Evolutionary conservation across 176 grass and related monocot genomes (phyloP).

Genomic region (Phyllostachys edulis): DNA sequence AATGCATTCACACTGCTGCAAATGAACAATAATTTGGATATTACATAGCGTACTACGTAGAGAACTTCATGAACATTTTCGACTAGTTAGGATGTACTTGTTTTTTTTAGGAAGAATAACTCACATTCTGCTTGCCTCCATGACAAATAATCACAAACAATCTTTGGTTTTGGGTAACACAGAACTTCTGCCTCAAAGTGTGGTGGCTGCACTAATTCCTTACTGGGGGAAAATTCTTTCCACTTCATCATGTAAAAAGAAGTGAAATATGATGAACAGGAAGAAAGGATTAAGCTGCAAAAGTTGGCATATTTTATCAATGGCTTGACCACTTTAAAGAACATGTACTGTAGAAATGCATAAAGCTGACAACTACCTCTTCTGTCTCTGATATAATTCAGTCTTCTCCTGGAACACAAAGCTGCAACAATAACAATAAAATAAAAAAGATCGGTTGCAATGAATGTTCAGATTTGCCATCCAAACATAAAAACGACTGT

Average conservation of each 20-base stretch:
- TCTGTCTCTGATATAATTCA: slow-evolving; percentile 53
- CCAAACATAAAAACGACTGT: background rate
- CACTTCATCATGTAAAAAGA: slow-evolving; percentile 68
- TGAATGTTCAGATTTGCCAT: background rate
- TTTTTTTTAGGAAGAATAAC: slow-evolving; percentile 7
- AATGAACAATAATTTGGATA: background rate
- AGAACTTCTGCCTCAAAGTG: slow-evolving; percentile 63
- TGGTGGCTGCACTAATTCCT: slow-evolving; percentile 49
- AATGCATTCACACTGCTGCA: background rate
- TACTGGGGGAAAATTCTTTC: slow-evolving; percentile 63
- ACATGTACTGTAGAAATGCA: background rate
- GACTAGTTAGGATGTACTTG: background rate
- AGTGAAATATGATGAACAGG: slow-evolving; percentile 66
- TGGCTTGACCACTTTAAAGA: slow-evolving; percentile 14
- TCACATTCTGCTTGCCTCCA: slow-evolving; percentile 85
- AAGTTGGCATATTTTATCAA: slow-evolving; percentile 20
- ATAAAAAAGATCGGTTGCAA: slow-evolving; percentile 12
- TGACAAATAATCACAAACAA: slow-evolving; percentile 68
- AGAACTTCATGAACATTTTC: background rate
- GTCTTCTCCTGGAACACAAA: slow-evolving; percentile 73
- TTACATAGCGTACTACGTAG: background rate
- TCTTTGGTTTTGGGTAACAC: slow-evolving; percentile 61
- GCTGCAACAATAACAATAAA: slow-evolving; percentile 47
- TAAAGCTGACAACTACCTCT: slow-evolving; percentile 43
- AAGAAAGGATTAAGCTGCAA: slow-evolving; percentile 72